Evolutionary conservation across 352 stramenopile genomes (phyloP), one percentile per base, ranked within the genome.

Genomic region (Phytophthora boehmeriae): DNA sequence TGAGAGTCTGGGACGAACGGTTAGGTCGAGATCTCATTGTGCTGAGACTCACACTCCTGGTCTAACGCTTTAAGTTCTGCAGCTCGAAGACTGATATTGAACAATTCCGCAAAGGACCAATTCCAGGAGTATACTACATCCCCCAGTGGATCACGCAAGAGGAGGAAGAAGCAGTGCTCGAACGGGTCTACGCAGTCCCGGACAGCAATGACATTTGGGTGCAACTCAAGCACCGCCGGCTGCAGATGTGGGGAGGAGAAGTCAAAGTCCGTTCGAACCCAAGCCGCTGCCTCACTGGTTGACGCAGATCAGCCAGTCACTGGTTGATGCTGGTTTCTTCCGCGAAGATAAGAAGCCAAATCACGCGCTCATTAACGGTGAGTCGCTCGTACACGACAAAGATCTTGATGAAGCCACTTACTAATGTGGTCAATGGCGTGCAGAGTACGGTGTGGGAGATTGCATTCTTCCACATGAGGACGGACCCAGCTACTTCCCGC

Each of bases 321-420:
- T 90, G 8, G 72, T 90, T 14, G 77, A 83, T 47, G 65, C 66
- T 10, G 67, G 66, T 9, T 52, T 92, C 13, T 92, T 90, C 52
- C 44, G n/a, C 10, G 38, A 75, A n/a, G 71, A 70, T 17, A 66
- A 68, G 19, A 69, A 54, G 16, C 83, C 83, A 27, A 92, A 90
- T 48, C 83, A 92, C 50, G 68, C 63, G 45, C 70, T 92, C 8
- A 92, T 92, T 57, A 92, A 92, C 44, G 83, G 83, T 88, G 58
- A 27, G 55, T 48, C 28, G 20, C 25, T 30, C 25, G 25, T 30
- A 30, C 25, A 30, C 25, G 25, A 8, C 6, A 30, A 30, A 2
- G 20, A 25, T n/a, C 34, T 51, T 17, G 19, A 19, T 22, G 10
- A 38, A 28, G 38, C 11, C 32, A 20, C 20, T 27, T 30, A n/a